phyloP scores from a whole-genome alignment of 768 basidiomycete genomes.

The Botryobasidium botryosum region DNA sequence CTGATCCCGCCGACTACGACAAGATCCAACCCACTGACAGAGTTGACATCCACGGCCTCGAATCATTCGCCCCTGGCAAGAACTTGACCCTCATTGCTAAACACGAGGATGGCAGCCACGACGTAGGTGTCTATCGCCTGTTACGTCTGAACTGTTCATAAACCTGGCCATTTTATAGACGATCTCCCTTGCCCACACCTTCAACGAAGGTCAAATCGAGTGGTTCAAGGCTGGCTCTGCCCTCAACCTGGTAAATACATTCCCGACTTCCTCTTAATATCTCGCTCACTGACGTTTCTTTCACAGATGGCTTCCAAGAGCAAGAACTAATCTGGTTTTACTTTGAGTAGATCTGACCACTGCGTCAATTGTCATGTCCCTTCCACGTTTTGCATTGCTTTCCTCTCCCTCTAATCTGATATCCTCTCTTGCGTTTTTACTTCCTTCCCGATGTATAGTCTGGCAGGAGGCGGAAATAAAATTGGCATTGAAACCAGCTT shows the following conservation, averaged over 20 bases:
- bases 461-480: no score
- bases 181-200: constrained; percentile 72
- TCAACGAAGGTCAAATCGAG: constrained; percentile 92
- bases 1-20: constrained; percentile 84
- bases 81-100: constrained; percentile 68
- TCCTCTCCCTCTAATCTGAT: background rate
- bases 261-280: background rate
- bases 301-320: constrained; percentile 51
- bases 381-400: background rate
- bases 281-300: background rate
- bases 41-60: constrained; percentile 77
- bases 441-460: no score
- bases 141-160: constrained; percentile 11
- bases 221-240: constrained; percentile 99
- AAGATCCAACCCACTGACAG: constrained; percentile 75
- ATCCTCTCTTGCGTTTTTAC: constrained; percentile 3
- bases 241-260: constrained; percentile 49
- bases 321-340: constrained; percentile 13
- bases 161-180: constrained; percentile 25
- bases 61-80: constrained; percentile 81
- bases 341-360: background rate
- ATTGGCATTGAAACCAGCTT: no score
- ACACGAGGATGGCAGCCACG: constrained; percentile 64
- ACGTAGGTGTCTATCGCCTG: constrained; percentile 29
- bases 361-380: background rate